Base-by-base conservation (phyloP, 805 yeast genomes). In the Metschnikowia peoriensis region DNA sequence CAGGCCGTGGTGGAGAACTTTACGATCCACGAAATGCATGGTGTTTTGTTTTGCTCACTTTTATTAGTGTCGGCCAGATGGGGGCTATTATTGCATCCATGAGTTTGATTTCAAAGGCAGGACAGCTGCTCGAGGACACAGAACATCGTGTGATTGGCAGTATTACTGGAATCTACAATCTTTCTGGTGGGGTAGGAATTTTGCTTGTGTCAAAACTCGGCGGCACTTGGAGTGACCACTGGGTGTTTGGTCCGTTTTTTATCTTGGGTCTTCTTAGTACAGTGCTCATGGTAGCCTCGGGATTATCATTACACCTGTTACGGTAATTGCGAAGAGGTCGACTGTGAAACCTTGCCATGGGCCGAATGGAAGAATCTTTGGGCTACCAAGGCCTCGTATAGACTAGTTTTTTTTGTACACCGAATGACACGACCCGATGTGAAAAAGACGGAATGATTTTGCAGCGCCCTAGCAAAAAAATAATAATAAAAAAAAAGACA, bases 141-240 rank as follows among this genome's bases (percentile, higher is more conserved):
- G 66, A 63, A 42, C 60, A 81, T 34, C 76, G 80, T 6, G 79
- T 76, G 48, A 79, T 81, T 46, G 91, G 91, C n/a, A 75, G 87
- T 2, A 77, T 86, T 40, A 78, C 86, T 46, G 93, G 93, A 7
- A 80, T 84, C 11, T 84, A 83, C 63, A 79, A 86, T n/a, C 76
- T 86, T 50, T 71, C 78, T 57, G 91, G 90, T 15, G 89, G 89
- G 0, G 47, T 83, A 7, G 93, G 93, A 2, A 84, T 86, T 28
- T 67, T 86, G 51, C 48, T 83, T 1, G 68, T 85, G 29, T 78
- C 84, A 37, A 81, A 80, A 60, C 37, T 84, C 9, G 92, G 91
- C 6, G 91, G 91, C 4, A 61, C 68, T 14, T 69, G 81, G 57
- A 80, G 86, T 27, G 89, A 85, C 61, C 47, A 57, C 38, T 81